Base-by-base conservation (phyloP, 345 rosid genomes). In the Punica granatum region DNA sequence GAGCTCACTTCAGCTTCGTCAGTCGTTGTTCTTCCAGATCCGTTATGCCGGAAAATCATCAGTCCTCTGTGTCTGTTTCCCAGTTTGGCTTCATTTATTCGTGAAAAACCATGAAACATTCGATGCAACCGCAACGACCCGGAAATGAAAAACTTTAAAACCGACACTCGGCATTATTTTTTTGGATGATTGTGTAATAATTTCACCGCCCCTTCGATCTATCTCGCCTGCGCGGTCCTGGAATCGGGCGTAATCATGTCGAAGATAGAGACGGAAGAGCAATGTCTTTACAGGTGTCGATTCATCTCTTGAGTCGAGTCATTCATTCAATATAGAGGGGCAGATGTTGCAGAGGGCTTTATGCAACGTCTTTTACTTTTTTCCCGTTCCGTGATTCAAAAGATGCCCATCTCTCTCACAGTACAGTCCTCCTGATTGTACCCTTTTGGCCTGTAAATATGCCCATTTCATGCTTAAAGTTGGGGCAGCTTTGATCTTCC, bases 261-360 rank as follows among this genome's bases (percentile, higher is more conserved):
- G 28, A 51, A 51, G 30, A 23, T 51, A n/a, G 28, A n/a, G 58
- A 49, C 6, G n/a, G 58, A 23, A 51, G 58, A 23, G 7, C 7
- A n/a, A 51, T n/a, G 28, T n/a, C 58, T 51, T 51, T 51, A 19
- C 58, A n/a, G 13, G 30, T 51, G 58, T 51, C 58, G 58, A 30
- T 6, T 23, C 13, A 51, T 51, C 58, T 51, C 58, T 51, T 23
- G n/a, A n/a, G n/a, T n/a, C n/a, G 30, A 51, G 7, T n/a, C 58
- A n/a, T 6, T 51, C 58, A 51, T 11, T 51, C 30, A 23, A 1
- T 13, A 4, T 51, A 19, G 28, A 23, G 30, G 18, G 25, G 61
- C 61, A 56, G 61, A 26, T 30, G 61, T 30, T 51, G 58, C 58
- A 23, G 58, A 51, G 61, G 49, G 18, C 34, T 56, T 56, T 56